Evolutionary conservation across 306 rosid genomes (phyloP), one percentile per base, ranked within the genome.

Genomic region (Trifolium pratense): DNA sequence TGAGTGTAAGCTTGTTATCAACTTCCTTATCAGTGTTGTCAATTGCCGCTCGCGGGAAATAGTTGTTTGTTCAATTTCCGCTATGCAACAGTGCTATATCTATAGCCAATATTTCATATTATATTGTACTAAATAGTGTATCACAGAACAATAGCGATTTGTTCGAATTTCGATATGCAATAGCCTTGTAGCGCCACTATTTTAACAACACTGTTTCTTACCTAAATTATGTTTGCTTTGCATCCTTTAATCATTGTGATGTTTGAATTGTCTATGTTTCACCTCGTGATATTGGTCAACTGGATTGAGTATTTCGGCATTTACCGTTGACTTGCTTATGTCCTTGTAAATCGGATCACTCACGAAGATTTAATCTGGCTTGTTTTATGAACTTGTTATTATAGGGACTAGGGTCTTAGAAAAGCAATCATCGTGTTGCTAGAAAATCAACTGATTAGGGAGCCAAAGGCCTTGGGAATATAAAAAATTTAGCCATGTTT

Each of bases 281-380:
- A 56, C 21, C 8, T 10, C 60, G 6, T 29, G 49, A 21, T 42
- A 23, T 57, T 57, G 39, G 68, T 45, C 16, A 29, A 3, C 18
- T 48, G 52, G 76, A 32, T 57, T 16, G 16, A 36, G 13, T 66
- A 39, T 75, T 51, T 49, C 71, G 40, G 56, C 65, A 77, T 68
- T 55, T 75, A 26, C 52, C n/a, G 13, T 66, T n/a, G 48, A 66
- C 18, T 29, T 25, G n/a, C 60, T 32, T 76, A 46, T 68, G 46
- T 58, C 55, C 45, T 59, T 43, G 32, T 65, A 55, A 45, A 6
- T 39, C 23, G 51, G 6, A 58, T 53, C 48, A 37, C 42, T n/a
- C 42, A 17, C 20, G 5, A 70, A 42, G 16, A 70, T 21, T 76
- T 69, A 13, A 21, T 49, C 52, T 51, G 17, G 60, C 71, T 51